Evolutionary conservation across 495 filamentous ascomycete species (phyloP).

Genomic region (Penicillium simplicissimum): DNA sequence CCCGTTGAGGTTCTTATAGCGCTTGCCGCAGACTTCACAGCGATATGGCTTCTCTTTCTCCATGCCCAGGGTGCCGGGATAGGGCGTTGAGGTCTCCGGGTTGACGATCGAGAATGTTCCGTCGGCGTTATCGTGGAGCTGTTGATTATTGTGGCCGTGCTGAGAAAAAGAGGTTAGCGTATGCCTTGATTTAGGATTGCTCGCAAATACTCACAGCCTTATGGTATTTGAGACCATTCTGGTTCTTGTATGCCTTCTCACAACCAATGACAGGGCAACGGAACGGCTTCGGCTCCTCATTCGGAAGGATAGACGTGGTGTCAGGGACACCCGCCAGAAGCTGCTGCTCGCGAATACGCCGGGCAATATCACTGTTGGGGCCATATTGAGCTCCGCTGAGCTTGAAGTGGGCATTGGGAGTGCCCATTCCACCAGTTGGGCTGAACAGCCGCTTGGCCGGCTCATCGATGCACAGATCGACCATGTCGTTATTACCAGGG

Average conservation of each 20-base stretch:
- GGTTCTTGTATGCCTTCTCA: conserved; percentile 99
- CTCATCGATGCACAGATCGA: conserved; percentile 87
- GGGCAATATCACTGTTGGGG: conserved; percentile 72
- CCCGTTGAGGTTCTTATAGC: conserved; percentile 98
- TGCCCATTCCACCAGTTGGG: conserved; percentile 72
- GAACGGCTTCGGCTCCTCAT: conserved; percentile 88
- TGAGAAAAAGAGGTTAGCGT: conserved; percentile 29
- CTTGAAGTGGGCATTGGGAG: conserved; percentile 67
- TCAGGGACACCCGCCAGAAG: conserved; percentile 64
- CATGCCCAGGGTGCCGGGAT: conserved; percentile 96
- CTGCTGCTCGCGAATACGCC: conserved; percentile 71
- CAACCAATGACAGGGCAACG: conserved; percentile 97
- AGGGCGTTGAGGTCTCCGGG: conserved; percentile 88
- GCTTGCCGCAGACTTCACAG: conserved; percentile 94
- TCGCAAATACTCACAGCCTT: conserved; percentile 57
- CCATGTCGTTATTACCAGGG: conserved; percentile 54
- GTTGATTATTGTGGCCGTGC: conserved; percentile 96
- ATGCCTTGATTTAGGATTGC: not conserved
- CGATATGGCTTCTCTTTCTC: conserved; percentile 99
- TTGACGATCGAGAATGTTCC: conserved; percentile 98
- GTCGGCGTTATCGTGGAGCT: conserved; percentile 91
- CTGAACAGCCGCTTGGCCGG: conserved; percentile 92
- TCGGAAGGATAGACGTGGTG: conserved; percentile 53
- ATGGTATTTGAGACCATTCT: conserved; percentile 93
- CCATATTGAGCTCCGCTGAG: conserved; percentile 71